A percentile compares a stretch with the other conserved stretches of the same genome.
These are phyloP conservation scores for Pseudognaphalium luteoalbum DNA, from an alignment of 129 eudicot species.

Conservation along the genomic window DNA sequence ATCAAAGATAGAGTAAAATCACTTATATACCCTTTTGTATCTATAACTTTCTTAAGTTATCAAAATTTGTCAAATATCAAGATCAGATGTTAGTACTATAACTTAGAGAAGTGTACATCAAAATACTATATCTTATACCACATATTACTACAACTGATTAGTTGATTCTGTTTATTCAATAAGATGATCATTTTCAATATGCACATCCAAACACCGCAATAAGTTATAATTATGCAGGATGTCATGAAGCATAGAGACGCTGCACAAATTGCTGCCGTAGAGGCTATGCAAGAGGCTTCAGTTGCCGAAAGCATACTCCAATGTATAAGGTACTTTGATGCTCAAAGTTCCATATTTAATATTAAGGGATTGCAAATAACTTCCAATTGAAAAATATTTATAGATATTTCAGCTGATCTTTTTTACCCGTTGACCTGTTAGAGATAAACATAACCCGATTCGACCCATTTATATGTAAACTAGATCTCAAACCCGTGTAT, in stretches of 20 bases:
- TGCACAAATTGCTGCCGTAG: constrained; percentile 54
- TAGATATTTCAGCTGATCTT: background rate
- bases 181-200: background rate
- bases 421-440: background rate
- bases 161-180: background rate
- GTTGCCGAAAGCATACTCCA: constrained; percentile 70
- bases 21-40: background rate
- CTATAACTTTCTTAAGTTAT: background rate
- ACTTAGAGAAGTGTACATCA: too few relatives aligned
- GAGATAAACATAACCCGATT: background rate
- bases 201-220: background rate
- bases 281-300: constrained; percentile 87
- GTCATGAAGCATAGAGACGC: constrained; percentile 2
- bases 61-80: too few relatives aligned
- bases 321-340: constrained; percentile 61
- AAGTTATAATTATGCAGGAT: background rate
- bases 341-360: background rate
- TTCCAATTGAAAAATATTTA: background rate
- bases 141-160: background rate
- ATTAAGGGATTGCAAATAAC: background rate
- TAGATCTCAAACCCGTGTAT: too few relatives aligned
- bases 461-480: too few relatives aligned
- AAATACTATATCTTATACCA: too few relatives aligned
- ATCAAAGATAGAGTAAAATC: background rate
- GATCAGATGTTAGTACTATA: too few relatives aligned